Evolutionary conservation across 1,139 yeast species (phyloP), one percentile per base, ranked within the genome.

Genomic region (Kazachstania sp.): DNA sequence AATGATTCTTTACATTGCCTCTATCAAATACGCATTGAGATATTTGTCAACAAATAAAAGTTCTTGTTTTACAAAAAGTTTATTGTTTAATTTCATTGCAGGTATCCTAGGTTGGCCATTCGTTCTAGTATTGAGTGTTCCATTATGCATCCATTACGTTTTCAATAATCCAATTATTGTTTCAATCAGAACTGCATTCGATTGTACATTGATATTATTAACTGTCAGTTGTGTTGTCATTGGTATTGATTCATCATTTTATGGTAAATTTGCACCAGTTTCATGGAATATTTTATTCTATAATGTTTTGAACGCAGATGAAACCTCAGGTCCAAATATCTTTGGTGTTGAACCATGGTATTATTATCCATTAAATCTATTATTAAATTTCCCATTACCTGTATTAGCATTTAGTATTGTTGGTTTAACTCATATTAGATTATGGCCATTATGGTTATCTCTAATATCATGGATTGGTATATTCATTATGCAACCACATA

Each of bases 31-130:
- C 43, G 53, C 59, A 4, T 48, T 59, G 40, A 56, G 55, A n/a
- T 60, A 58, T 51, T 46, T 60, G 40, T 59, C 62, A 2, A 56
- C 54, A 3, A 55, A 55, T 26, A 49, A 58, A n/a, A 48, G 49
- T 41, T 48, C 50, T 0, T 51, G 55, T 18, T 65, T 71, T 53
- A 52, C 64, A 46, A 53, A 61, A 30, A 66, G 71, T 34, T 56
- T 69, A 39, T 55, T 63, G 28, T 78, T 81, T 1, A 69, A 84
- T 39, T 59, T 75, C 1, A 52, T 84, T 18, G 95, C 92, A 6
- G 94, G 94, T 0, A 60, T 90, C 1, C 54, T 84, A 34, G 97
- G 97, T 1, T 90, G 97, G 97, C 97, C 97, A 1, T 90, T 90
- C 66, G 79, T 84, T 0, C 66, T 86, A 49, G 81, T 78, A 0